These are phyloP conservation scores for Aurifilum marmelostoma DNA, from an alignment of 2,329 filamentous ascomycete genomes.

Conservation along the genomic window DNA sequence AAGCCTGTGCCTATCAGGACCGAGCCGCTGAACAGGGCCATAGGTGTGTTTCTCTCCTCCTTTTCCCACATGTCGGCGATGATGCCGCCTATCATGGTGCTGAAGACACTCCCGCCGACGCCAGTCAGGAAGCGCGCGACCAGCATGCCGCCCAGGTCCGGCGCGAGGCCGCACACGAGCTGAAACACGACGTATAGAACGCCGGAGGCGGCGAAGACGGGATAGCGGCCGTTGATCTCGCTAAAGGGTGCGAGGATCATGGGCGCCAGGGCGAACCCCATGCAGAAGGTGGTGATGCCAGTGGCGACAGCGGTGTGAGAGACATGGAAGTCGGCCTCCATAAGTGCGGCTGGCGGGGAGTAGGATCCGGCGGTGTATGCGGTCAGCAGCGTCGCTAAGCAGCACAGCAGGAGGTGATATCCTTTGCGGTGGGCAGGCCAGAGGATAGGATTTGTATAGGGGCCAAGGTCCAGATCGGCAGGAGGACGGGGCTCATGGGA, in stretches of 20 bases:
- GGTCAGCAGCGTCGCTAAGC: conserved; percentile 73
- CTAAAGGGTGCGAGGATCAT: conserved; percentile 89
- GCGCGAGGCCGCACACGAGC: conserved; percentile 72
- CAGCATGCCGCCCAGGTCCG: conserved; percentile 72
- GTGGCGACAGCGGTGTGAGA: conserved; percentile 68
- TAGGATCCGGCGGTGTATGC: conserved; percentile 84
- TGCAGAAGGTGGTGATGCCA: conserved; percentile 81
- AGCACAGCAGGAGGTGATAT: conserved; percentile 73
- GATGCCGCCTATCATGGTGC: conserved; percentile 90
- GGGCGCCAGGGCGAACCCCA: conserved; percentile 79
- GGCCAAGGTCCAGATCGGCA: conserved; percentile 64
- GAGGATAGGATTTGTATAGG: conserved; percentile 70
- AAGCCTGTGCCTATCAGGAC: conserved; percentile 80
- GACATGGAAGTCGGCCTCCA: conserved; percentile 68
- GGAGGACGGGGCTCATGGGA: conserved; percentile 47
- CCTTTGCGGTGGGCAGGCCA: conserved; percentile 74
- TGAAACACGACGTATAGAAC: conserved; percentile 72
- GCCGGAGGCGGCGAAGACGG: conserved; percentile 78
- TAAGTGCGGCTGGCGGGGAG: conserved; percentile 67
- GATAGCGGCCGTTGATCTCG: conserved; percentile 84
- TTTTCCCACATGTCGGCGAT: conserved; percentile 84
- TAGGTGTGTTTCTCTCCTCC: conserved; percentile 80
- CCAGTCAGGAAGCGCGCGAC: conserved; percentile 77
- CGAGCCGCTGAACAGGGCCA: conserved; percentile 83
- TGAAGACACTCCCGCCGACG: conserved; percentile 76